phyloP scores from a whole-genome alignment of 345 rosid species.

The Linum tenue region DNA sequence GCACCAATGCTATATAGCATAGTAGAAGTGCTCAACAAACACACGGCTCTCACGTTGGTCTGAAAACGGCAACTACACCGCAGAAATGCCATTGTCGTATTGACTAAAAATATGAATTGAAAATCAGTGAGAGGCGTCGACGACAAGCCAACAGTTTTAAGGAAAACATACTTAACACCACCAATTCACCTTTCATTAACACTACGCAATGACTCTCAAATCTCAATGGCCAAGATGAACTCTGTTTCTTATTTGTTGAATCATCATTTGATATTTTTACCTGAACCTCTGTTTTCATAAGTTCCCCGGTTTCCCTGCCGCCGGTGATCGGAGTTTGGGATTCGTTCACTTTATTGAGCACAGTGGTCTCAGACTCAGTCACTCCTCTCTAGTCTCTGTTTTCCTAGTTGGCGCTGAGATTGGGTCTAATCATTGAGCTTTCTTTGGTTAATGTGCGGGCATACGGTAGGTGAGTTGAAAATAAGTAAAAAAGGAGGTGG shows the following conservation, averaged over 20 bases:
- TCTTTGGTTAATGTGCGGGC: slow-evolving; percentile 41
- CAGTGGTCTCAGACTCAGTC: neutral
- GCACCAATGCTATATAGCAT: too few species aligned
- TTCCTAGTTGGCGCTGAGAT: slow-evolving; percentile 7
- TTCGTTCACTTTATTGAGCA: slow-evolving; percentile 14
- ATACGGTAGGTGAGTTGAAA: slow-evolving; percentile 43
- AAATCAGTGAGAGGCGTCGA: neutral
- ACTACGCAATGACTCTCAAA: slow-evolving; percentile 11
- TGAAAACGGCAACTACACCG: slow-evolving; percentile 14
- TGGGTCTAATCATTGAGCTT: slow-evolving; percentile 27
- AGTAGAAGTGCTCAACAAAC: too few species aligned
- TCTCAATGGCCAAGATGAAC: neutral
- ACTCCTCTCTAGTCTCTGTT: neutral
- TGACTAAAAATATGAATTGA: neutral
- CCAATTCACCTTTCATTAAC: neutral
- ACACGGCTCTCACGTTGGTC: neutral
- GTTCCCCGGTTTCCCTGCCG: slow-evolving; percentile 14
- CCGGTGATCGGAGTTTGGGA: slow-evolving; percentile 18
- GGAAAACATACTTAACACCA: neutral
- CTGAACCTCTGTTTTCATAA: neutral
- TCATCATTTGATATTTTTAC: too few species aligned
- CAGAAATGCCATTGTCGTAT: slow-evolving; percentile 4
- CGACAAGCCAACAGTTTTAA: neutral
- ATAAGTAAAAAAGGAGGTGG: slow-evolving; percentile 9
- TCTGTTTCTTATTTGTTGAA: neutral